These are phyloP conservation scores for Komagataella pseudopastoris DNA, from an alignment of 805 yeast species.

Conservation along the genomic window DNA sequence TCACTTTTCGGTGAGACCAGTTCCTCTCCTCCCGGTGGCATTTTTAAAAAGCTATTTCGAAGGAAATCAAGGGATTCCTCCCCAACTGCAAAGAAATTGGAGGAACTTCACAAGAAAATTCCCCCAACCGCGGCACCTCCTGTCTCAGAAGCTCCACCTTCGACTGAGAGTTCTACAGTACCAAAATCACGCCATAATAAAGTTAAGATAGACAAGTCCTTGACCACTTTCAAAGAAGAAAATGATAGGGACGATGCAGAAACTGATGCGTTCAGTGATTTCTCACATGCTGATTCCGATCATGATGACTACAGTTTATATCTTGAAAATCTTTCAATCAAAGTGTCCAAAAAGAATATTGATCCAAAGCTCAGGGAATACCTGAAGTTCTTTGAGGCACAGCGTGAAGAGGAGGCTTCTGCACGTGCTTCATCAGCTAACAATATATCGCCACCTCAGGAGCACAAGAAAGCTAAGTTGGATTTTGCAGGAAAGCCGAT, in stretches of 20 bases:
- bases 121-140: background rate
- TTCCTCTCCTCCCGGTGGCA: background rate
- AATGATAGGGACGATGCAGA: background rate
- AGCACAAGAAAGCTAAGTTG: constrained; percentile 7
- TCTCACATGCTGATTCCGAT: constrained; percentile 12
- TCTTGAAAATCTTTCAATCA: background rate
- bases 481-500: constrained; percentile 30
- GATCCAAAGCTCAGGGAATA: background rate
- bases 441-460: background rate
- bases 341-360: background rate
- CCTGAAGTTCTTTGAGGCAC: background rate
- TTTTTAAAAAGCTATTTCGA: background rate
- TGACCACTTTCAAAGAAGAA: background rate
- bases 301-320: constrained; percentile 6
- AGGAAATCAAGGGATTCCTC: background rate
- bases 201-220: background rate
- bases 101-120: background rate
- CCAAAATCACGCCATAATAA: background rate
- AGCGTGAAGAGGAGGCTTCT: background rate
- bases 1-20: background rate
- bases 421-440: background rate
- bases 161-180: background rate
- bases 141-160: background rate
- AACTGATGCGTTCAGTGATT: constrained; percentile 5
- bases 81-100: constrained; percentile 1